Base-by-base conservation (phyloP, 345 rosid genomes). In the Eucalyptus decipiens region DNA sequence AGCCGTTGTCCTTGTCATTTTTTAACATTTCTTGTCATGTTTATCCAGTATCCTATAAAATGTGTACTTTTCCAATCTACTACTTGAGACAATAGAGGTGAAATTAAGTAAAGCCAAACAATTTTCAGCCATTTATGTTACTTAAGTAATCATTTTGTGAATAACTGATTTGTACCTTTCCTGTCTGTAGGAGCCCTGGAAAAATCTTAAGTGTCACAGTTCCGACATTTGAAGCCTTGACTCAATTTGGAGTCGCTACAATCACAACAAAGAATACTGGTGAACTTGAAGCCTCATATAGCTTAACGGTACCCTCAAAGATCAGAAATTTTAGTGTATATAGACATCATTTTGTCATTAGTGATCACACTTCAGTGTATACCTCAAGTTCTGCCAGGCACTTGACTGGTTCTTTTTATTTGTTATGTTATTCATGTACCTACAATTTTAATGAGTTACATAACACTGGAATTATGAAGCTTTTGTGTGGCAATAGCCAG, bases 261-360 rank as follows among this genome's bases (percentile, higher is more conserved):
- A 93, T 98, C 89, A 93, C 97, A 52, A 93, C 94, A 32, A 92
- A 90, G 92, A 97, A 96, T 88, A 96, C 89, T 5, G 98, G 99
- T 93, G 96, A 95, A 92, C 93, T 97, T 85, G 98, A 98, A 93
- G 99, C 99, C 56, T 98, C 99, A 12, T 98, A 96, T 89, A 95
- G 98, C 94, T 94, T 98, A 93, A 95, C 97, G 95, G 99, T 97
- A 94, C 18, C 43, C 40, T 65, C 76, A 69, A 40, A 8, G 23
- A 87, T 87, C 14, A 56, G 47, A 13, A 42, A 17, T 54, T 87
- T 80, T 62, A 40, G 28, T 37, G 69, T 47, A 17, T 54, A 51
- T 86, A 32, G 11, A 50, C 51, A 47, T 50, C 56, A 34, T 86
- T 86, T 51, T 52, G 11, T 86, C 62, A 69, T 86, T 48, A 85